phyloP scores from a whole-genome alignment of 192 early-diverging fungal genomes.

The Linnemannia exigua region DNA sequence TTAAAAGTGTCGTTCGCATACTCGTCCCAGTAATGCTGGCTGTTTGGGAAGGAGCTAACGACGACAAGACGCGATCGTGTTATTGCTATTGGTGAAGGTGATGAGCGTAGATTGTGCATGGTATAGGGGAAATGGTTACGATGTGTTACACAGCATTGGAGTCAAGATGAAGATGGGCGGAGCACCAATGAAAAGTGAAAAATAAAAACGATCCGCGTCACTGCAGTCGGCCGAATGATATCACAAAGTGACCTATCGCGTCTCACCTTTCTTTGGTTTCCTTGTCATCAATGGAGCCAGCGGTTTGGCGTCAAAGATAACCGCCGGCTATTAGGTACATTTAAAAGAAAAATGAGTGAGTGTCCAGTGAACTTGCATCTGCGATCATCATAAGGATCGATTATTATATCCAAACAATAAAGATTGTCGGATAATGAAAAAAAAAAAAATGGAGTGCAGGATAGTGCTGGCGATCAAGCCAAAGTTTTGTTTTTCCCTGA shows the following conservation, averaged over 20 bases:
- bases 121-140: no score
- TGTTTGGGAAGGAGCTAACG: conserved; percentile 27
- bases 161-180: neutral
- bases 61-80: conserved; percentile 24
- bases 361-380: no score
- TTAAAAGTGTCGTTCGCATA: conserved; percentile 49
- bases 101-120: neutral
- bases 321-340: neutral
- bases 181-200: neutral
- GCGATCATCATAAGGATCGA: no score
- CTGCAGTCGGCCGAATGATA: neutral
- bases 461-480: no score
- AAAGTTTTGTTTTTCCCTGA: neutral
- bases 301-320: neutral
- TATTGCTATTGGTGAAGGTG: conserved; percentile 9
- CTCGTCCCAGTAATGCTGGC: conserved; percentile 38
- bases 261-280: conserved; percentile 31
- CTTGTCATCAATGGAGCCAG: conserved; percentile 39
- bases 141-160: conserved; percentile 5
- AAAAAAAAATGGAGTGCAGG: no score
- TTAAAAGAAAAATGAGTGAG: neutral
- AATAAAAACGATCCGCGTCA: neutral
- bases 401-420: no score
- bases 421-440: neutral
- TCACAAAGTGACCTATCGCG: neutral